A percentile compares a stretch with the other conserved stretches of the same genome.
Evolutionary conservation across 1,284 basidiomycete species (phyloP).

Genomic region (Irpex rosettiformis): DNA sequence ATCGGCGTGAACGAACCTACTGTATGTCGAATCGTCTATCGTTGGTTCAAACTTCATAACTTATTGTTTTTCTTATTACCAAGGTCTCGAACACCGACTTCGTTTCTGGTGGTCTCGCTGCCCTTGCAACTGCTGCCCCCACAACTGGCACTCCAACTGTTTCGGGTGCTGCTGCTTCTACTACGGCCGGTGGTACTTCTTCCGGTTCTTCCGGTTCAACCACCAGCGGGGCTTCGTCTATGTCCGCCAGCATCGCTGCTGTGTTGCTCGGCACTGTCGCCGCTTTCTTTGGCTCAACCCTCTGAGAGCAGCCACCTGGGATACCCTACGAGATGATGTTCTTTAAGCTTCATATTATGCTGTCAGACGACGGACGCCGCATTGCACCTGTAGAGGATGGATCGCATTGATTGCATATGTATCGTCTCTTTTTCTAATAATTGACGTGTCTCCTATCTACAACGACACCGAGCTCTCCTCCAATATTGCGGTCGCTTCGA

Average conservation of each 20-base stretch:
- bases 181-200: too few species aligned
- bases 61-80: too few species aligned
- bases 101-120: conserved; percentile 37
- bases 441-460: neutral
- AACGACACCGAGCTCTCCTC: too few species aligned
- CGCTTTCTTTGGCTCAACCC: conserved; percentile 1
- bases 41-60: too few species aligned
- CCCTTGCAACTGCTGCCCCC: conserved; percentile 34
- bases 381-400: neutral
- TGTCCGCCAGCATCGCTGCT: neutral
- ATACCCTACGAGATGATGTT: neutral
- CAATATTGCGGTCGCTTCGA: too few species aligned
- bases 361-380: neutral
- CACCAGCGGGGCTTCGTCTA: neutral
- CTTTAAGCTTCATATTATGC: neutral
- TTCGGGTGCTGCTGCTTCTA: conserved; percentile 3
- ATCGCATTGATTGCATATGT: neutral
- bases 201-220: neutral
- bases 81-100: neutral
- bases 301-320: neutral
- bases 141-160: conserved; percentile 13
- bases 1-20: conserved; percentile 36
- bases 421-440: neutral
- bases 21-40: conserved; percentile 26
- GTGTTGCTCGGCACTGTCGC: conserved; percentile 4